Percentiles rank a stretch among this genome's conserved stretches.
phyloP scores from a whole-genome alignment of 345 rosid genomes.

The Balakata baccata region DNA sequence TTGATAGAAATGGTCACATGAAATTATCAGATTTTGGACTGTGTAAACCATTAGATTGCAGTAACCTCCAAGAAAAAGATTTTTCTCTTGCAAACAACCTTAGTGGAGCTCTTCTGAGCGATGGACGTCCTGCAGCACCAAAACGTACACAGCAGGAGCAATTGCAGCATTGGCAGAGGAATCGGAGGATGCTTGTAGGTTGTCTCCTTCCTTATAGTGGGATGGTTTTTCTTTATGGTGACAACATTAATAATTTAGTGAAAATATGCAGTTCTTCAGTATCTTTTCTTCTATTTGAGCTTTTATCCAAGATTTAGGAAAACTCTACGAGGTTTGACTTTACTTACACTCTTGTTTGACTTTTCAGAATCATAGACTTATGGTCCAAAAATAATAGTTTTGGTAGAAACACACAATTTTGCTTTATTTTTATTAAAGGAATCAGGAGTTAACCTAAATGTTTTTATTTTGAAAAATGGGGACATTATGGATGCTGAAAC shows the following conservation, averaged over 20 bases:
- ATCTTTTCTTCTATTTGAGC: not conserved
- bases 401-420: not conserved
- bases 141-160: constrained; percentile 66
- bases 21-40: constrained; percentile 70
- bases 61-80: constrained; percentile 47
- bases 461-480: not conserved
- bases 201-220: constrained; percentile 7
- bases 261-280: not conserved
- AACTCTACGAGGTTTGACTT: not conserved
- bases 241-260: not conserved
- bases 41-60: constrained; percentile 62
- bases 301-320: not conserved
- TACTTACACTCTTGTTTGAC: not conserved
- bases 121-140: constrained; percentile 50
- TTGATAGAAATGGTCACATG: constrained; percentile 58
- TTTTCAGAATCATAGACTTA: not conserved
- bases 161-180: constrained; percentile 66
- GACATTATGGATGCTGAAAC: not conserved
- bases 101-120: constrained; percentile 45
- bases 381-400: not conserved
- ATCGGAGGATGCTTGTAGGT: constrained; percentile 58
- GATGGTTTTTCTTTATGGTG: not conserved
- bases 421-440: not conserved
- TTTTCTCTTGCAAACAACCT: constrained; percentile 32
- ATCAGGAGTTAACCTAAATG: not conserved